Evolutionary conservation across 176 grass and related monocot species (phyloP).

Genomic region (Avena insularis): DNA sequence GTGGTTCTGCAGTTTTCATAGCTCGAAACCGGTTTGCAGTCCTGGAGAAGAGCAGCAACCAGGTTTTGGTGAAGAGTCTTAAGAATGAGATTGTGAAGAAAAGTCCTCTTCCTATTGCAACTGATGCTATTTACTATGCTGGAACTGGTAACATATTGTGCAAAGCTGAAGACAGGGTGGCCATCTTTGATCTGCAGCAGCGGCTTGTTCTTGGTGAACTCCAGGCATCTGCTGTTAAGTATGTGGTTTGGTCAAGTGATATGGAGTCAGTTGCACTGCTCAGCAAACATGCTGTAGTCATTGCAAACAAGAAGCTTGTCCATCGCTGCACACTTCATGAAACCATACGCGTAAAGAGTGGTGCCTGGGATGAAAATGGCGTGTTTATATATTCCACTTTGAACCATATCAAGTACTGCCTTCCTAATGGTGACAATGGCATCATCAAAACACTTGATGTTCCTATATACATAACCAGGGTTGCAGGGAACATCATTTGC

Average conservation of each 20-base stretch:
- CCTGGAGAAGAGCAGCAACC: conserved; percentile 89
- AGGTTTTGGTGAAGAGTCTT: conserved; percentile 89
- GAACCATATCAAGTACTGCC: conserved; percentile 88
- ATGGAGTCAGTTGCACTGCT: conserved; percentile 83
- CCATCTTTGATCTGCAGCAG: conserved; percentile 93
- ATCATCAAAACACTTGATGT: conserved; percentile 79
- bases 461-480: conserved; percentile 81
- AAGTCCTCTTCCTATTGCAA: conserved; percentile 75
- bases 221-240: conserved; percentile 81
- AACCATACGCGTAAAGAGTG: conserved; percentile 80
- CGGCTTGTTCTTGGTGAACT: conserved; percentile 85
- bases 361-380: conserved; percentile 88
- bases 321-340: conserved; percentile 75
- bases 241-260: conserved; percentile 78
- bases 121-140: conserved; percentile 90
- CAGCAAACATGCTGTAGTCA: conserved; percentile 76
- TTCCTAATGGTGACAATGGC: conserved; percentile 82
- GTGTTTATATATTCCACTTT: conserved; percentile 77
- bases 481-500: conserved; percentile 62
- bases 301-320: conserved; percentile 75
- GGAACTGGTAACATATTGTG: conserved; percentile 90
- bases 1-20: conserved; percentile 81
- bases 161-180: conserved; percentile 82
- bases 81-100: conserved; percentile 97
- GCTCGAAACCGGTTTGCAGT: conserved; percentile 90